Base-by-base conservation (phyloP, 2,329 filamentous ascomycete species). In the Zymoseptoria passerinii region DNA sequence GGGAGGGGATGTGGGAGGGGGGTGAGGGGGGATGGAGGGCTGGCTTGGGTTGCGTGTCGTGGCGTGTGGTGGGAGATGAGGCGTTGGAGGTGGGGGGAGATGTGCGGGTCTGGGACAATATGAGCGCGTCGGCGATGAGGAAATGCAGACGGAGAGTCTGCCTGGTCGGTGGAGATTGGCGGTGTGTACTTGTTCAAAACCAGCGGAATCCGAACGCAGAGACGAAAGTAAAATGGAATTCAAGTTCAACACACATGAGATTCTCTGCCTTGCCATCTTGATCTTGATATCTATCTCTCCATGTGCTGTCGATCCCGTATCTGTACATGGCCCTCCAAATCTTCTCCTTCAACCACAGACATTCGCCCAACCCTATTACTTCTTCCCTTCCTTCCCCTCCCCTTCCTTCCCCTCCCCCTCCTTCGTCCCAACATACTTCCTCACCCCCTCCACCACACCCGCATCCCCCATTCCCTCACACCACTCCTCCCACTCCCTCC, bases 1-100 rank as follows among this genome's bases (percentile, higher is more conserved):
- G 94, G 94, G 1, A 58, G 86, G 99, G 29, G 91, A 99, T 73
- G 92, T 76, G 99, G 94, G 94, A 81, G 82, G 19, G 86, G 95
- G 73, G 94, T 99, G 48, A 87, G 88, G 71, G 92, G 92, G 4
- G 84, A 86, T n/a, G n/a, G n/a, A n/a, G n/a, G n/a, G n/a, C n/a
- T n/a, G n/a, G n/a, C n/a, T n/a, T n/a, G n/a, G n/a, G n/a, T n/a
- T n/a, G n/a, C n/a, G n/a, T n/a, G n/a, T n/a, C n/a, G n/a, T n/a
- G n/a, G n/a, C n/a, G n/a, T n/a, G n/a, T n/a, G n/a, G n/a, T n/a
- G n/a, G n/a, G n/a, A n/a, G n/a, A n/a, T n/a, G n/a, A n/a, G n/a
- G n/a, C n/a, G n/a, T n/a, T n/a, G n/a, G n/a, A n/a, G n/a, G n/a
- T n/a, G n/a, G n/a, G n/a, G n/a, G n/a, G n/a, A n/a, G n/a, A n/a